These are phyloP conservation scores for Cudoniella acicularis DNA, from an alignment of 495 filamentous ascomycete species.

Conservation along the genomic window DNA sequence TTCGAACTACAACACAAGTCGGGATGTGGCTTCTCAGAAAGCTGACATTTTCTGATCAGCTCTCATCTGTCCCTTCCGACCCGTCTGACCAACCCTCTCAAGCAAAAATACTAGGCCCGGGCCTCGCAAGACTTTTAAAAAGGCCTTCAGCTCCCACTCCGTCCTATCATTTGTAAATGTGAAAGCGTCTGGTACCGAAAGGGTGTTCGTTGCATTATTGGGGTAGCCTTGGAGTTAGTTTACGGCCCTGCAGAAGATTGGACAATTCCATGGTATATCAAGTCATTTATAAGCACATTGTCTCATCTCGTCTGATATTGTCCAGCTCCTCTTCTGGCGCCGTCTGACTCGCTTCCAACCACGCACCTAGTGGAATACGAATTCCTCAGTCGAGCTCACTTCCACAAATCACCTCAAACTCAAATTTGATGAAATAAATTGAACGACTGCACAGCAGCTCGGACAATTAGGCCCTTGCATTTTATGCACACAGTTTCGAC, in stretches of 20 bases:
- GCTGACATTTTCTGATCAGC: background rate
- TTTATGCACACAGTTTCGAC: background rate
- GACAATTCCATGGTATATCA: background rate
- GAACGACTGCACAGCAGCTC: background rate
- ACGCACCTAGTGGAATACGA: no score
- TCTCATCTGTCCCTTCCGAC: no score
- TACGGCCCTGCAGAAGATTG: background rate
- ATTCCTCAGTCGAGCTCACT: background rate
- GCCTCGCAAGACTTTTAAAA: no score
- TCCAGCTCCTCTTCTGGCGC: no score
- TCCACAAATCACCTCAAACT: background rate
- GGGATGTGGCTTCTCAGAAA: background rate
- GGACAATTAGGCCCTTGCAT: background rate
- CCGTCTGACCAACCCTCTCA: no score
- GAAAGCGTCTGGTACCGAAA: no score
- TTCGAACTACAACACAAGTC: no score
- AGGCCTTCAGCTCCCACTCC: no score
- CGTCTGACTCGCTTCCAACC: background rate
- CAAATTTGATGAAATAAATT: background rate
- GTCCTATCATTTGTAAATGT: no score
- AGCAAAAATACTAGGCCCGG: no score
- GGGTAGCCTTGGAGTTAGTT: background rate
- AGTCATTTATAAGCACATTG: background rate
- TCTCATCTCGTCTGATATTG: background rate
- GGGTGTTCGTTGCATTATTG: no score